Conservation (phyloP, 257 asterid species). For the Rhazya stricta region DNA sequence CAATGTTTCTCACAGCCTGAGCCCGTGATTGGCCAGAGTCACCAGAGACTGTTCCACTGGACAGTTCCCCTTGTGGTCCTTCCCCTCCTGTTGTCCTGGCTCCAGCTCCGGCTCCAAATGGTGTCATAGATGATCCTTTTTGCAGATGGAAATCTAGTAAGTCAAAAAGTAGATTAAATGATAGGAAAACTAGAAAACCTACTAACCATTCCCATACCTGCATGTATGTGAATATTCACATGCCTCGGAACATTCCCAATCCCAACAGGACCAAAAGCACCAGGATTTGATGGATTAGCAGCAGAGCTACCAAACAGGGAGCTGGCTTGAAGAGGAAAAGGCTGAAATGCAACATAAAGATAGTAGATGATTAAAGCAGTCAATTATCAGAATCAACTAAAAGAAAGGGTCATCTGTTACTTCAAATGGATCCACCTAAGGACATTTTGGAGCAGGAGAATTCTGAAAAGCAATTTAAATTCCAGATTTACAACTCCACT, state of each 20-base stretch:
- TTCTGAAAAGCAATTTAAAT: background rate
- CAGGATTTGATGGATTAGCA: constrained; percentile 38
- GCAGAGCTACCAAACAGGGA: constrained; percentile 63
- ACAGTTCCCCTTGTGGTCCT: constrained; percentile 48
- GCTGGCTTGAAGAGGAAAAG: constrained; percentile 80
- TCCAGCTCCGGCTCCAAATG: constrained; percentile 43
- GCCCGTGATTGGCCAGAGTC: constrained; percentile 47
- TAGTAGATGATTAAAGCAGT: background rate
- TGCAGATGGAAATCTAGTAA: background rate
- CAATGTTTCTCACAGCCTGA: constrained; percentile 27
- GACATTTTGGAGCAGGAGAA: background rate
- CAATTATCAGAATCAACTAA: background rate
- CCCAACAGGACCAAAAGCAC: constrained; percentile 53
- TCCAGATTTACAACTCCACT: background rate
- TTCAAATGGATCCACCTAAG: background rate
- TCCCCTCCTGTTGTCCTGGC: constrained; percentile 47
- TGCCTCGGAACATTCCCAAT: constrained; percentile 55
- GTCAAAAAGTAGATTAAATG: background rate
- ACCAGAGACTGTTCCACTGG: constrained; percentile 30
- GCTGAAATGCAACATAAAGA: constrained; percentile 43
- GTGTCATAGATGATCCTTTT: constrained; percentile 43
- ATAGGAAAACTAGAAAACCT: constrained; percentile 4
- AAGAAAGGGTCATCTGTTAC: background rate
- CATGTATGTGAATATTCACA: constrained; percentile 80
- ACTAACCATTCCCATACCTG: constrained; percentile 42